Evolutionary conservation across 257 asterid genomes (phyloP).

Genomic region (Apocynum venetum): DNA sequence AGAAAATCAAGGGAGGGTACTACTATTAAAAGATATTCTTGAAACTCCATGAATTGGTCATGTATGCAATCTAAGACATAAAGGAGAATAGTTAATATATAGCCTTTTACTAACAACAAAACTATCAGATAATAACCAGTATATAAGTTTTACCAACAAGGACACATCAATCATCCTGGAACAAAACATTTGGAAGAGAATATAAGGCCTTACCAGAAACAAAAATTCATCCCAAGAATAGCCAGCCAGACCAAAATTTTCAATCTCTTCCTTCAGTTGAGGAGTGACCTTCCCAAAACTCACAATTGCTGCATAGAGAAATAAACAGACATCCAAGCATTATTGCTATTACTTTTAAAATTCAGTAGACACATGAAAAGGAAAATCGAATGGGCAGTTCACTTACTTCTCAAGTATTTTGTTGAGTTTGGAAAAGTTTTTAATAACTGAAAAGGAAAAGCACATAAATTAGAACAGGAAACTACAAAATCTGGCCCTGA

Average conservation of each 20-base stretch:
- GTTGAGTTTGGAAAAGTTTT: constrained; percentile 72
- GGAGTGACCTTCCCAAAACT: constrained; percentile 77
- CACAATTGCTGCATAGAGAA: constrained; percentile 54
- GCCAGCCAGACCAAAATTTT: constrained; percentile 49
- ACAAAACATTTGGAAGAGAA: background rate
- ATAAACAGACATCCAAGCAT: constrained; percentile 9
- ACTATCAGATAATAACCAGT: background rate
- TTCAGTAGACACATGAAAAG: background rate
- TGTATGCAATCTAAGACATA: background rate
- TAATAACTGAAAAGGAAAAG: constrained; percentile 57
- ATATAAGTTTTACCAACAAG: background rate
- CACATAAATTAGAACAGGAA: constrained; percentile 20
- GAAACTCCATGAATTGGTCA: background rate
- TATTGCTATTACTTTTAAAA: background rate
- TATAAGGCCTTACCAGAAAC: constrained; percentile 48
- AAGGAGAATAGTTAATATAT: background rate
- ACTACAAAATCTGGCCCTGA: background rate
- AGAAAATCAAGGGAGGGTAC: no score
- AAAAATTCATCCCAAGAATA: constrained; percentile 84
- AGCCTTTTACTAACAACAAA: background rate
- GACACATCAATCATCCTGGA: background rate
- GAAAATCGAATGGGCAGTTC: background rate
- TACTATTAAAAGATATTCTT: background rate
- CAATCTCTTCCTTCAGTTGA: constrained; percentile 66
- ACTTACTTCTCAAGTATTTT: constrained; percentile 75